phyloP scores from a whole-genome alignment of 441 rosid species.

The Euphorbia schlechtendalii region DNA sequence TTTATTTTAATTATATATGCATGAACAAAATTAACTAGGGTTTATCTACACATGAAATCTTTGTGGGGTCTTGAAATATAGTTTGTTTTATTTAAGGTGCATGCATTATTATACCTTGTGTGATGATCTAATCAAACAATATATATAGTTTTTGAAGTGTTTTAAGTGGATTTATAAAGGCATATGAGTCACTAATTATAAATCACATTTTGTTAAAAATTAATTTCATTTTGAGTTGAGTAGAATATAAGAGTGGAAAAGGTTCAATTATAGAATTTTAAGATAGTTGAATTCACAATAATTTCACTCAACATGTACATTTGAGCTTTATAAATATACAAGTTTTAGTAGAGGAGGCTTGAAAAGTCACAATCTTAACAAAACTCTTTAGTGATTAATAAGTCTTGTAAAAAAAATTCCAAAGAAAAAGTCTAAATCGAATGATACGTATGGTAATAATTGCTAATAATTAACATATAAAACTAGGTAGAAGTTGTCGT shows the following conservation, averaged over 20 bases:
- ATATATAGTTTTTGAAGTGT: too few relatives aligned
- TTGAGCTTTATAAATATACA: too few relatives aligned
- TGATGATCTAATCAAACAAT: too few relatives aligned
- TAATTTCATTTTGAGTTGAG: too few relatives aligned
- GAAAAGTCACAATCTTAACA: neutral
- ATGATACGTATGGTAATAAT: constrained; percentile 5
- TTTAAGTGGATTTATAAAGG: too few relatives aligned
- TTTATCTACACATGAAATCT: constrained; percentile 9
- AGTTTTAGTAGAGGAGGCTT: neutral
- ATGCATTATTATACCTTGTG: too few relatives aligned
- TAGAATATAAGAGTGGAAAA: neutral
- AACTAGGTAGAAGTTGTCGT: neutral
- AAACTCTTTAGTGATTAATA: neutral
- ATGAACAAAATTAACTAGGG: neutral
- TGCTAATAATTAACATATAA: neutral
- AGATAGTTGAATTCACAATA: too few relatives aligned
- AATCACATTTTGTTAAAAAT: too few relatives aligned
- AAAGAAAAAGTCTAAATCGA: neutral
- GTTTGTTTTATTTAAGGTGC: constrained; percentile 19
- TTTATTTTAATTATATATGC: neutral
- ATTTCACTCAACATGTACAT: too few relatives aligned
- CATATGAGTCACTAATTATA: too few relatives aligned
- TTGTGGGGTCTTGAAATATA: constrained; percentile 17
- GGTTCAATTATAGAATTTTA: neutral
- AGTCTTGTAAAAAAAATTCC: neutral